Evolutionary conservation across 495 filamentous ascomycete genomes (phyloP), one percentile per base, ranked within the genome.

Genomic region (Viridothelium virens): DNA sequence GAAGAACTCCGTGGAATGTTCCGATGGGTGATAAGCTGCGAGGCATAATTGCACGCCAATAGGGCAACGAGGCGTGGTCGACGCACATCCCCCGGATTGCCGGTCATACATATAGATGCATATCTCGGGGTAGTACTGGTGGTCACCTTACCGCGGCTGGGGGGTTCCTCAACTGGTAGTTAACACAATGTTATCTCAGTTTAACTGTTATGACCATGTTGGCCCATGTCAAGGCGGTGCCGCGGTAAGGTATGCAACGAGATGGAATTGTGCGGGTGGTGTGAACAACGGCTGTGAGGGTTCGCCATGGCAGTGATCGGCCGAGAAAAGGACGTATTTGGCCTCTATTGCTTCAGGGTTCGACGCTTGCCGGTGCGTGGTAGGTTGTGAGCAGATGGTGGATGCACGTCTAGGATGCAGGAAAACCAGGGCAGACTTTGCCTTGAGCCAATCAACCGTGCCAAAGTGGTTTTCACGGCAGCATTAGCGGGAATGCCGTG

Each of bases 41-140:
- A 59, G 53, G 53, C 53, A 59, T 59, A 6, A 7, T 59, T 59
- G 31, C 2, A 14, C 53, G 31, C 53, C 2, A 59, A 59, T 59
- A 18, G 36, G 53, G 53, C 53, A 33, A 2, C 14, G 53, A 59
- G 53, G 53, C 53, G 53, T 59, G 53, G 53, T 59, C 53, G 14
- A 59, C 36, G 53, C 53, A 59, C 31, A 36, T 59, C 53, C 53
- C 36, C 53, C 53, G 36, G 53, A 59, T 59, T 36, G 31, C 53
- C 53, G 53, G 31, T 9, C 53, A 36, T 36, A 59, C 53, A 59
- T 34, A 18, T 59, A 18, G 25, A 25, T 25, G 25, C 25, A 25
- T 25, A 1, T 25, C 25, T 25, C 1, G 25, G 25, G 25, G 25
- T 25, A 25, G 25, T 1, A 25, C 25, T 0, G 25, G 25, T 25